Conservation (phyloP, 1,284 basidiomycete genomes). For the Apiotrichum brassicae region DNA sequence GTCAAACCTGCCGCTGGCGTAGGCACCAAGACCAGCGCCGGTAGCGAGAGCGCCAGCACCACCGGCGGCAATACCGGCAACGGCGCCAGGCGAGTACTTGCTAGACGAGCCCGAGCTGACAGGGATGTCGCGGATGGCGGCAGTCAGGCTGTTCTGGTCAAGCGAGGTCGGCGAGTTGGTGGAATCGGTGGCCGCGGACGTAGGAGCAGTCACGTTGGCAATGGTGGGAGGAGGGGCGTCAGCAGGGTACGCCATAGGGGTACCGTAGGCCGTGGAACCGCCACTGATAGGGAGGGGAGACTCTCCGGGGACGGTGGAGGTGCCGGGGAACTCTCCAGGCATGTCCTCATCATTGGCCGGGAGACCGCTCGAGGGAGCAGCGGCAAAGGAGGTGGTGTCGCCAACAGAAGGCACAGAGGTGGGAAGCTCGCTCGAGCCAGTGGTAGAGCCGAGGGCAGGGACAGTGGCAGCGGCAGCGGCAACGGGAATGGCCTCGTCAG, state of each 20-base stretch:
- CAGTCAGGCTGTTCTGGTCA: not conserved
- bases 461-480: too few species aligned
- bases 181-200: too few species aligned
- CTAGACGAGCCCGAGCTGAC: not conserved
- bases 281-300: not conserved
- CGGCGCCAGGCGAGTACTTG: not conserved
- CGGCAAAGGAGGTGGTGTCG: not conserved
- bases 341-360: too few species aligned
- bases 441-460: not conserved
- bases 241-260: too few species aligned
- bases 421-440: too few species aligned
- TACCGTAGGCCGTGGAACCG: not conserved
- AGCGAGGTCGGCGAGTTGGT: not conserved
- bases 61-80: not conserved
- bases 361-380: not conserved
- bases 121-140: constrained; percentile 1
- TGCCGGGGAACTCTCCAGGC: too few species aligned
- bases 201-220: not conserved
- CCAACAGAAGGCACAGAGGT: too few species aligned
- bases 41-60: not conserved
- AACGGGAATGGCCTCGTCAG: too few species aligned
- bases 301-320: not conserved
- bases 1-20: not conserved
- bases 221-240: not conserved
- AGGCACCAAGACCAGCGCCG: not conserved